phyloP scores from a whole-genome alignment of 225 moss, liverwort and hornwort species.

The Polytrichum commune region DNA sequence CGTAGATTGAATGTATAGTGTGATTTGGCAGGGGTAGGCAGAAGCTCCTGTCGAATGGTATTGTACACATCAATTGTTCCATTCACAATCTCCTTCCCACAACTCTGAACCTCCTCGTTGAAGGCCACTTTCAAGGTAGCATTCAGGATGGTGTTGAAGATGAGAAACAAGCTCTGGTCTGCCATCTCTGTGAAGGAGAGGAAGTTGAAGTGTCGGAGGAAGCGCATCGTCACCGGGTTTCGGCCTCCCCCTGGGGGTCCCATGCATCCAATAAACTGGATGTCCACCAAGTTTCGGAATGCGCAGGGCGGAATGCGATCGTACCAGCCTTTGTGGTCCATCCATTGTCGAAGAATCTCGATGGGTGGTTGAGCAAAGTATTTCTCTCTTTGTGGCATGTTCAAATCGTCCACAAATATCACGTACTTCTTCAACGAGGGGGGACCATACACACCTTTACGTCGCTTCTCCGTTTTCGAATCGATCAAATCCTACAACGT shows the following conservation, averaged over 20 bases:
- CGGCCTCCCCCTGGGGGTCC: constrained; percentile 86
- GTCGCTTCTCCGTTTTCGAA: constrained; percentile 77
- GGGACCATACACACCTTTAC: constrained; percentile 80
- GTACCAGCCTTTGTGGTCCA: constrained; percentile 95
- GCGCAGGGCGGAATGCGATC: constrained; percentile 85
- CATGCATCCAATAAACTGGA: constrained; percentile 92
- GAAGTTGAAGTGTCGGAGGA: constrained; percentile 76
- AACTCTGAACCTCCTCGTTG: constrained; percentile 49
- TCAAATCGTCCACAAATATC: constrained; percentile 90
- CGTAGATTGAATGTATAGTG: constrained; percentile 89
- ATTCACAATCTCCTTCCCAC: constrained; percentile 53
- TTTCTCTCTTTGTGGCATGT: constrained; percentile 93
- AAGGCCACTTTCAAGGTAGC: constrained; percentile 58
- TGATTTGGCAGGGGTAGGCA: constrained; percentile 87
- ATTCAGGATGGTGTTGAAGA: constrained; percentile 75
- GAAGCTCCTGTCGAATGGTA: constrained; percentile 74
- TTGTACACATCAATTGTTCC: constrained; percentile 85
- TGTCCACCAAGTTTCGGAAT: constrained; percentile 79
- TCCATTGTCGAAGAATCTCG: constrained; percentile 92
- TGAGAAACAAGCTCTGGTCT: constrained; percentile 56
- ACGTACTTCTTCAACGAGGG: constrained; percentile 81
- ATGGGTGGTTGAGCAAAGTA: constrained; percentile 96
- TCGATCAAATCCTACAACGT: constrained; percentile 66
- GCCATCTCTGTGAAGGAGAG: constrained; percentile 88
- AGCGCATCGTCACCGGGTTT: constrained; percentile 84